Evolutionary conservation across 2,329 filamentous ascomycete species (phyloP), one percentile per base, ranked within the genome.

Genomic region (Pestalotiopsis sp.): DNA sequence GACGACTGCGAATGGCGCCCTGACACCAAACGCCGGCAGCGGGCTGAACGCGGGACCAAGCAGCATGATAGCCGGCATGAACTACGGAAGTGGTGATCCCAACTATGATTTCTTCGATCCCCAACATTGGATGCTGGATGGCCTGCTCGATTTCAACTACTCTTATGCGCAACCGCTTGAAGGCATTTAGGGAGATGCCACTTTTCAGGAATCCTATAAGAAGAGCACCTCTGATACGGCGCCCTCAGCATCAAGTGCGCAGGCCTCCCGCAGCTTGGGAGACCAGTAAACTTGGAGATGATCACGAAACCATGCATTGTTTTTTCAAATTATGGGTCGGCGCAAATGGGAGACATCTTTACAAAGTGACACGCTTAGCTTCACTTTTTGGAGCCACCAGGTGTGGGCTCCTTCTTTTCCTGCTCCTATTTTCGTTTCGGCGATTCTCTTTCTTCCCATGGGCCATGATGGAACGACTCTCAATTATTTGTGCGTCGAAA

Each of bases 81-180:
- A 86, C 73, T 91, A 93, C 71, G 86, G 75, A 49, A 52, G 20
- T 39, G 77, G 88, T 72, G 87, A 92, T 67, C 88, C 89, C 11
- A 92, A 90, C 74, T 94, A 94, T 79, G 93, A 97, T 78, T 93
- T 97, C 70, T 97, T 97, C 76, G 94, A 97, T 80, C 93, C 95
- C 1, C 86, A 97, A 75, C 93, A 95, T 79, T 98, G 95, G 95
- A 94, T 97, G 85, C 84, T 98, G 70, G 95, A 98, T 78, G 93
- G 93, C 14, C 85, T 95, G 41, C 85, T 96, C 70, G 92, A 95
- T 77, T 92, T 95, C 77, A 93, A 93, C 72, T 94, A 91, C 12
- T 91, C 88, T 74, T 73, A 73, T 14, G 84, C 86, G 49, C 81
- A 82, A 68, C 83, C 85, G 1, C 78, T 89, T 49, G 88, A 91